These are phyloP conservation scores for Morella rubra DNA, from an alignment of 306 rosid species.

Conservation along the genomic window DNA sequence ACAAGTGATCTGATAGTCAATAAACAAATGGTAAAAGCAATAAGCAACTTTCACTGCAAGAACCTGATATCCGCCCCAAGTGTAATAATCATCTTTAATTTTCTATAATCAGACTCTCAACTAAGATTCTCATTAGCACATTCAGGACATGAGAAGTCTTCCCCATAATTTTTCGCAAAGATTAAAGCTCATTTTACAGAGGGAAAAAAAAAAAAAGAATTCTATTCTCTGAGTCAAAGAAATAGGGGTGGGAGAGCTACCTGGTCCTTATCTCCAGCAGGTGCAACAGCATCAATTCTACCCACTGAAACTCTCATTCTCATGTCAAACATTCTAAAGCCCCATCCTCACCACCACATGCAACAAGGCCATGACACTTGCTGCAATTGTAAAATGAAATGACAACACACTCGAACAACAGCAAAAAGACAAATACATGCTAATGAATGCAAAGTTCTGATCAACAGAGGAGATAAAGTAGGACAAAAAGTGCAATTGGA, in stretches of 20 bases:
- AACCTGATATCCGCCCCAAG: background rate
- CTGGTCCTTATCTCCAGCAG: slow-evolving; percentile 71
- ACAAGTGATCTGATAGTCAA: background rate
- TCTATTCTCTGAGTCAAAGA: background rate
- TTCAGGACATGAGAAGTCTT: slow-evolving; percentile 8
- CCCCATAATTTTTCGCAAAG: background rate
- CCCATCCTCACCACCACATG: slow-evolving; percentile 98
- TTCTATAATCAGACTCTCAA: background rate
- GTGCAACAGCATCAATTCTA: slow-evolving; percentile 80
- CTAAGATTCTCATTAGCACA: slow-evolving; percentile 13
- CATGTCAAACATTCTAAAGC: slow-evolving; percentile 87
- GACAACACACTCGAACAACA: slow-evolving; percentile 27
- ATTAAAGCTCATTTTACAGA: background rate
- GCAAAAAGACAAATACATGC: background rate
- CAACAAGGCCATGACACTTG: slow-evolving; percentile 86
- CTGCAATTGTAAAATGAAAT: slow-evolving; percentile 47
- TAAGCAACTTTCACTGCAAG: background rate
- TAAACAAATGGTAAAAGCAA: background rate
- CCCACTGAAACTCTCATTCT: slow-evolving; percentile 82
- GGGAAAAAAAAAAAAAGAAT: background rate
- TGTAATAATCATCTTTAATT: background rate
- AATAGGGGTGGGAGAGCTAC: slow-evolving; percentile 40
- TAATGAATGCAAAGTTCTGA: slow-evolving; percentile 13
- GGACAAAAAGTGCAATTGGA: slow-evolving; percentile 20
- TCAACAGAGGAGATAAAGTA: slow-evolving; percentile 29